Evolutionary conservation across 1,139 yeast species (phyloP).

Genomic region (Taphrina deformans): DNA sequence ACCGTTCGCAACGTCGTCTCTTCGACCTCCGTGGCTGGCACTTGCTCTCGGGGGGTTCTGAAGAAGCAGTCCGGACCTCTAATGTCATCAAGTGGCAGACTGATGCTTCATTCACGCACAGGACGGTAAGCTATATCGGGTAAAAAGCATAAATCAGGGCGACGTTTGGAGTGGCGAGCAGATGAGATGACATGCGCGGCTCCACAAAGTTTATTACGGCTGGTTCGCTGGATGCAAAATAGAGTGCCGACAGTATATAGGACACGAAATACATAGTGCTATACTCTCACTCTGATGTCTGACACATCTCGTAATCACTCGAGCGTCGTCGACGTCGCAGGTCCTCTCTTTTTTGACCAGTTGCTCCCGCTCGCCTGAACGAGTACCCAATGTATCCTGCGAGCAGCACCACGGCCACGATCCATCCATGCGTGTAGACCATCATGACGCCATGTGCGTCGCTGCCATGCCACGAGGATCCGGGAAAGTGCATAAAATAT

Average conservation of each 20-base stretch:
- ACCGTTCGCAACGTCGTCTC: no score
- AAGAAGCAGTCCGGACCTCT: no score
- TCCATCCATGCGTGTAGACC: not conserved
- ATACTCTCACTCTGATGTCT: not conserved
- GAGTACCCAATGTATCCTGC: not conserved
- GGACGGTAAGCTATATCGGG: not conserved
- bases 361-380: not conserved
- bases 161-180: not conserved
- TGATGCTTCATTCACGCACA: not conserved
- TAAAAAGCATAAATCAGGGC: not conserved
- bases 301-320: not conserved
- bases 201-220: not conserved
- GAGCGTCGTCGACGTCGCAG: not conserved
- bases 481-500: constrained; percentile 29
- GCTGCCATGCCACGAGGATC: constrained; percentile 33
- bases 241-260: no score
- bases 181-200: constrained; percentile 7
- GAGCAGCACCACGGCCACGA: not conserved
- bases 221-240: not conserved
- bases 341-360: not conserved
- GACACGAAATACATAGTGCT: no score
- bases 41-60: no score
- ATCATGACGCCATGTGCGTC: constrained; percentile 26
- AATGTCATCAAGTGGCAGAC: not conserved
- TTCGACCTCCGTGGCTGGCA: no score